phyloP scores from a whole-genome alignment of 2,329 filamentous ascomycete species.

The Colletotrichum paranaense region DNA sequence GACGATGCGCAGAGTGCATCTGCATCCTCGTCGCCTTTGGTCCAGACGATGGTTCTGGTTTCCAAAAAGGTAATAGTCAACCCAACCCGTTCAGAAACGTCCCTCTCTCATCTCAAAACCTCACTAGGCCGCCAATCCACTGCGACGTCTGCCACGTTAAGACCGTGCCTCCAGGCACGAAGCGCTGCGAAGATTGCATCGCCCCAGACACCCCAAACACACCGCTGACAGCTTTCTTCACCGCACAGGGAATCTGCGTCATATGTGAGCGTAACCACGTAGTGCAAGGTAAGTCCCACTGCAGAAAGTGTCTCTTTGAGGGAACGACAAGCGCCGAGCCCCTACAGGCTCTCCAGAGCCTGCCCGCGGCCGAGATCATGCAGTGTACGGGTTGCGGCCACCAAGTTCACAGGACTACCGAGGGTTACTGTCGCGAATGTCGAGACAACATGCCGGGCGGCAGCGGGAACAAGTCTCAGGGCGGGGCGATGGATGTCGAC shows the following conservation, averaged over 20 bases:
- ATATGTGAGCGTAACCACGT: not conserved
- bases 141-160: not conserved
- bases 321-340: not conserved
- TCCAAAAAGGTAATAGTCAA: not conserved
- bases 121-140: not conserved
- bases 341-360: not conserved
- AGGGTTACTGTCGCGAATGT: not conserved
- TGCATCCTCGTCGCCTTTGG: conserved; percentile 3
- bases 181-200: not conserved
- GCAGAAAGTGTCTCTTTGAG: not conserved
- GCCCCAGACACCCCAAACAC: not conserved
- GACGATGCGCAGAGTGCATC: conserved; percentile 10
- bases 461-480: not conserved
- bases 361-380: not conserved
- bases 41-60: not conserved
- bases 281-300: not conserved
- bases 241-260: not conserved
- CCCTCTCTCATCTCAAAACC: not conserved
- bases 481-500: not conserved
- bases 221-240: not conserved
- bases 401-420: not conserved
- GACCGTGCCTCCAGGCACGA: not conserved
- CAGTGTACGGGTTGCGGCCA: not conserved
- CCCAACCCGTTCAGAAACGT: not conserved
- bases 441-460: not conserved